Evolutionary conservation across 2,329 filamentous ascomycete genomes (phyloP), one percentile per base, ranked within the genome.

Genomic region (Trichoderma oligosporum): DNA sequence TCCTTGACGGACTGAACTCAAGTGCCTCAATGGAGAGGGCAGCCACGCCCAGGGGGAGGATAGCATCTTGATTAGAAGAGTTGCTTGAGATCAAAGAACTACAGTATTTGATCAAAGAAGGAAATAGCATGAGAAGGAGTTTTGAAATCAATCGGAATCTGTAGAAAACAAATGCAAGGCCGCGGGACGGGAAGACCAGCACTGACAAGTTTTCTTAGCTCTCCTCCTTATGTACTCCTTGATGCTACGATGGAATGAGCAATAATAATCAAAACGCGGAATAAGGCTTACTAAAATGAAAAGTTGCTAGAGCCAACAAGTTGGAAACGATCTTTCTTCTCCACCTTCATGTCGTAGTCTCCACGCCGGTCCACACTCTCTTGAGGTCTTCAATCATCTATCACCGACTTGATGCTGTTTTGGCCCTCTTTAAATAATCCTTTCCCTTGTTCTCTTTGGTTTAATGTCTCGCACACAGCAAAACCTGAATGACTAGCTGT

Each of bases 231-330:
- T 8, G 12, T 18, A 42, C 38, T 33, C 49, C 27, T 18, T 20
- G n/a, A 46, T 46, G n/a, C 39, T 22, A n/a, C 31, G 8, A n/a
- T 16, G 31, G 7, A 46, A 24, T 16, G 12, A 48, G 45, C 44
- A 12, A 27, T 46, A 29, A 39, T 20, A 38, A n/a, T 8, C 16
- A 39, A n/a, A n/a, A 33, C 6, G n/a, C 24, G 47, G 25, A 51
- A 38, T 25, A 29, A 38, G 24, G 36, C 35, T 20, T 33, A 36
- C 36, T 33, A 4, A 7, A 41, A 4, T 31, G 12, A 33, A 11
- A 24, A 46, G 22, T 41, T 55, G 31, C 31, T 29, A 46, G 38
- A 38, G 41, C 51, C 51, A 55, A 55, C 51, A 55, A 22, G 31
- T 9, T 6, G 14, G 33, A 9, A 33, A 31, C 12, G 27, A 9